Conservation (phyloP, 2,329 filamentous ascomycete species). For the Zelopaecilomyces penicillatus region DNA sequence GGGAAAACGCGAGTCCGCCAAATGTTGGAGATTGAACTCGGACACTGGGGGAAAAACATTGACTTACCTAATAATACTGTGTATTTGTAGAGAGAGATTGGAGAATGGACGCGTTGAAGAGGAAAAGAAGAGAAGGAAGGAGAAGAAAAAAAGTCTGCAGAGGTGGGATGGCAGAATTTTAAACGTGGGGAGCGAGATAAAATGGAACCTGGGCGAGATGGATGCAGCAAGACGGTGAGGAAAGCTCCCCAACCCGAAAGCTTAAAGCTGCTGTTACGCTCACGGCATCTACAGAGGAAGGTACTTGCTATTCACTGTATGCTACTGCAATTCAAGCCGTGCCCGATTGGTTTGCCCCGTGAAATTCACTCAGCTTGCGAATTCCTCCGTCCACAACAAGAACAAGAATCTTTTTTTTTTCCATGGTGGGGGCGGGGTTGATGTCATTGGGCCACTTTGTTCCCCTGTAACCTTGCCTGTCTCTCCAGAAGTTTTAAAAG, state of each 20-base stretch:
- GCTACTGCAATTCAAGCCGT: no score
- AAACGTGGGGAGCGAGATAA: no score
- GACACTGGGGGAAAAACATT: background rate
- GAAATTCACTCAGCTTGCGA: no score
- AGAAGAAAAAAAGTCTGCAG: background rate
- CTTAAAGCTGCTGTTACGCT: no score
- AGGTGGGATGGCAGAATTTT: no score
- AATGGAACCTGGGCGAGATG: no score
- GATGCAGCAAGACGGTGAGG: background rate
- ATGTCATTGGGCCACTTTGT: slow-evolving; percentile 3
- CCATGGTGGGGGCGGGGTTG: slow-evolving; percentile 4
- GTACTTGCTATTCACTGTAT: no score
- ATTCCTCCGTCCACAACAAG: no score
- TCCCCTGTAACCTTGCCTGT: no score
- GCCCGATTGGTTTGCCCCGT: no score
- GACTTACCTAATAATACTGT: background rate
- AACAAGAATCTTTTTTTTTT: background rate
- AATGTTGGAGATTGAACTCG: background rate
- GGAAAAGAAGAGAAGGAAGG: background rate
- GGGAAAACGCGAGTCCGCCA: background rate
- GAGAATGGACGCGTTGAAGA: background rate
- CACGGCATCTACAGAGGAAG: no score
- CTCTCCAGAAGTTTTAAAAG: no score
- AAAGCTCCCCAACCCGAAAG: background rate
- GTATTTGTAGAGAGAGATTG: background rate